Base-by-base conservation (phyloP, 176 grass and related monocot species). In the Chrysopogon serrulatus region DNA sequence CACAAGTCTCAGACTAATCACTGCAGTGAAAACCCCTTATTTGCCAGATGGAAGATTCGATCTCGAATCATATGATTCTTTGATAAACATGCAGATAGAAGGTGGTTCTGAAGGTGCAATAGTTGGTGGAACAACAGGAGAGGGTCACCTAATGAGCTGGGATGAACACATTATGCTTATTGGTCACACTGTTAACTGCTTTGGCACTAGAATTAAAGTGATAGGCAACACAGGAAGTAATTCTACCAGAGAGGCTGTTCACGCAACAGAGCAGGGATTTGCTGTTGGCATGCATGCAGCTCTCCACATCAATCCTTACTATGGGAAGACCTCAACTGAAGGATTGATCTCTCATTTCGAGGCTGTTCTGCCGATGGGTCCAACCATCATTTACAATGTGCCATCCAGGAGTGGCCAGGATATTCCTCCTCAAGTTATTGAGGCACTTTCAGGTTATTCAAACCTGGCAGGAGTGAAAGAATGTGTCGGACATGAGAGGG, bases 131-230 rank as follows among this genome's bases (percentile, higher is more conserved):
- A 99, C 93, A 56, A 92, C 93, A 37, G 91, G 93, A 67, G 96
- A 99, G 75, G 96, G 93, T 18, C 96, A 99, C 65, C 91, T 99
- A 49, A 99, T 99, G 96, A 95, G 93, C 83, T 99, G 96, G 96
- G 96, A 99, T 53, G 96, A 99, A 70, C 96, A 99, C 73, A 92
- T 96, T 63, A 96, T 99, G 93, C 91, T 99, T 26, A 99, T 96
- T 39, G 96, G 89, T 13, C 96, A 94, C 68, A 94, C 93, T 18
- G 96, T 99, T 68, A 96, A 96, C 87, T 99, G 93, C 68, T 99
- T 99, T 87, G 96, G 96, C 51, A 78, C 89, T 60, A 84, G 86
- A 42, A 93, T 98, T 75, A 98, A 98, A 84, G 93, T 98, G 30
- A 93, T 95, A 66, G 96, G 96, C 72, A 96, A 99, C 81, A 99